Conservation (phyloP, 1,284 basidiomycete genomes). For the Leccinum solheimii region DNA sequence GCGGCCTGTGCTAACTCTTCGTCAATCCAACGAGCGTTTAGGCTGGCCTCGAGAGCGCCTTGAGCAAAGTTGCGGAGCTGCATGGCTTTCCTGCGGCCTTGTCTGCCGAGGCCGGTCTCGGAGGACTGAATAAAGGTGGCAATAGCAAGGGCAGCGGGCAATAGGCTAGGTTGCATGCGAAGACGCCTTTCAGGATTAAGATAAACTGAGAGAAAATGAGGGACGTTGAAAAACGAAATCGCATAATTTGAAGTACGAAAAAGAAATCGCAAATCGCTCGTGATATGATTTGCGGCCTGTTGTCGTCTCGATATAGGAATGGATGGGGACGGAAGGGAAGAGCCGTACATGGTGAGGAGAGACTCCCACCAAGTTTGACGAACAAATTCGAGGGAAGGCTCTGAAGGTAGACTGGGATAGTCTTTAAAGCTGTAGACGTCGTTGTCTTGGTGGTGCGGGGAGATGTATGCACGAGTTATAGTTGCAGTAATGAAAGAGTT, state of each 20-base stretch:
- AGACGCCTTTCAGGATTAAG: slow-evolving; percentile 54
- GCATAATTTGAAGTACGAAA: slow-evolving; percentile 67
- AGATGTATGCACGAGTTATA: slow-evolving; percentile 7
- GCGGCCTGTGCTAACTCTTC: slow-evolving; percentile 70
- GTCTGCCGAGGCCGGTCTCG: slow-evolving; percentile 49
- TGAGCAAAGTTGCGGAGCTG: slow-evolving; percentile 66
- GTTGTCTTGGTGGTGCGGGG: slow-evolving; percentile 28
- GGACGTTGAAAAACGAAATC: slow-evolving; percentile 72
- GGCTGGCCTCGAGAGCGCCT: slow-evolving; percentile 66
- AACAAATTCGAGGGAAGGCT: slow-evolving; percentile 63
- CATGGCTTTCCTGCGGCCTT: slow-evolving; percentile 55
- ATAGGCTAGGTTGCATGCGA: slow-evolving; percentile 63
- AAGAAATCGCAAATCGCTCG: slow-evolving; percentile 61
- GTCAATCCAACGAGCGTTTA: slow-evolving; percentile 69
- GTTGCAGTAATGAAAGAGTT: slow-evolving; percentile 1
- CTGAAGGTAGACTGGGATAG: slow-evolving; percentile 38
- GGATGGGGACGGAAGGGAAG: slow-evolving; percentile 34
- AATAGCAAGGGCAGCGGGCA: slow-evolving; percentile 65
- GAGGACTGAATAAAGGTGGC: slow-evolving; percentile 71
- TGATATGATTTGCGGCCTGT: slow-evolving; percentile 45
- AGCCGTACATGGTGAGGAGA: slow-evolving; percentile 56
- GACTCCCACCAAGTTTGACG: slow-evolving; percentile 80
- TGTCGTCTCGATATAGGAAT: slow-evolving; percentile 47
- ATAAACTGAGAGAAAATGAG: slow-evolving; percentile 61
- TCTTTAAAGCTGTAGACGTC: slow-evolving; percentile 33